Evolutionary conservation across 116 monocot genomes (phyloP), one percentile per base, ranked within the genome.

Genomic region (Trichopus zeylanicus): DNA sequence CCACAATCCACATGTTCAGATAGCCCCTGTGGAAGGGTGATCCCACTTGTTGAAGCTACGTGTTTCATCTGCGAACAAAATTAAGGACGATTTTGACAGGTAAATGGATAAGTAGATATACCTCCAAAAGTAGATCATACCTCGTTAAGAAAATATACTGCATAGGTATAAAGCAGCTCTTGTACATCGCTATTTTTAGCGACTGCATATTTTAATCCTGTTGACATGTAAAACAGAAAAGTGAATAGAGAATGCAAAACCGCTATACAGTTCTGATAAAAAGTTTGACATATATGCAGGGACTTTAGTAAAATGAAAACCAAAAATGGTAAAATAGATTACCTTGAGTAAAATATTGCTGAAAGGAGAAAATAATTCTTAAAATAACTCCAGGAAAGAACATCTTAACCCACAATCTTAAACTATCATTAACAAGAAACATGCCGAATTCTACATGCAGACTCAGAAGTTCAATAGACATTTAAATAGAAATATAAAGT

Each of bases 171-270:
- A 48, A 95, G 87, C 53, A 95, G 72, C 56, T 90, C 87, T 54
- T 87, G 90, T 21, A 78, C 95, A 71, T 86, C 86, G 35, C 67
- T 80, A 84, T 77, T 95, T 81, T 65, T 83, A 38, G 87, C 79
- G 30, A 90, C 95, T 65, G 95, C 86, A 77, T 77, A 90, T 63
- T 72, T 86, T 47, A 95, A 73, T 16, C 90, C 95, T 95, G 64
- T 46, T 72, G 26, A 68, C 20, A 61, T 64, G 0, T 29, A n/a
- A 28, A 23, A 62, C 51, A n/a, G 19, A 26, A 5, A 56, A 29
- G 16, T 30, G n/a, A 55, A 56, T 11, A 15, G 18, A 42, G 13
- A 13, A n/a, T n/a, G n/a, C n/a, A n/a, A n/a, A n/a, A n/a, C n/a
- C n/a, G n/a, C n/a, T n/a, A n/a, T n/a, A n/a, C n/a, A n/a, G n/a